Percentiles rank a stretch among this genome's conserved stretches.
phyloP scores from a whole-genome alignment of 768 basidiomycete species.

The Lactarius psammicola region DNA sequence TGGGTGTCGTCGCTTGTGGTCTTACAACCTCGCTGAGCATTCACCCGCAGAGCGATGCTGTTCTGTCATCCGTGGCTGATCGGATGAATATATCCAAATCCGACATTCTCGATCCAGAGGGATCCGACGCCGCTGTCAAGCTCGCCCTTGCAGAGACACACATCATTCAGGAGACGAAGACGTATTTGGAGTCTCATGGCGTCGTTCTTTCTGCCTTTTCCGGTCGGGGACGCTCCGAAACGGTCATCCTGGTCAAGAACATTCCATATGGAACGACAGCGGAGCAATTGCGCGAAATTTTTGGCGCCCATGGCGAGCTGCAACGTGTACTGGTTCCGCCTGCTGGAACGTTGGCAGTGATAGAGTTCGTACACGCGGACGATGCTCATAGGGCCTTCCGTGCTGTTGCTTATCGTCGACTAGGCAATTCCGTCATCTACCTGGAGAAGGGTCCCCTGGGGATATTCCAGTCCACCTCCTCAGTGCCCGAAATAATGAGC shows the following conservation, averaged over 20 bases:
- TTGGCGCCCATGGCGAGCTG: slow-evolving; percentile 71
- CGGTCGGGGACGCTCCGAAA: slow-evolving; percentile 58
- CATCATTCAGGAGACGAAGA: slow-evolving; percentile 91
- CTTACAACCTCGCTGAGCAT: slow-evolving; percentile 27
- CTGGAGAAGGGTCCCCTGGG: slow-evolving; percentile 88
- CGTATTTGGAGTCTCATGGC: slow-evolving; percentile 79
- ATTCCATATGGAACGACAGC: slow-evolving; percentile 87
- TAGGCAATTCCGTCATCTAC: slow-evolving; percentile 89
- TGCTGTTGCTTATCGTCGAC: slow-evolving; percentile 79
- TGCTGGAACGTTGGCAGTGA: slow-evolving; percentile 88
- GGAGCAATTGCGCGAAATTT: slow-evolving; percentile 74
- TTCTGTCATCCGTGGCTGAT: slow-evolving; percentile 84
- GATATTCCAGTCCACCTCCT: slow-evolving; percentile 56
- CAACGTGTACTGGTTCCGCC: slow-evolving; percentile 80
- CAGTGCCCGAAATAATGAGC: slow-evolving; percentile 15
- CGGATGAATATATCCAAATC: slow-evolving; percentile 86
- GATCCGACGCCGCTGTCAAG: slow-evolving; percentile 83
- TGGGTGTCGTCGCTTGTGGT: slow-evolving; percentile 33
- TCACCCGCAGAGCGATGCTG: slow-evolving; percentile 77
- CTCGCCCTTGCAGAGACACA: slow-evolving; percentile 96
- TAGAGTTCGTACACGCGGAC: slow-evolving; percentile 73
- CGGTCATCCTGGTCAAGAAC: slow-evolving; percentile 90
- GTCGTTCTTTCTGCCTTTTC: slow-evolving; percentile 58
- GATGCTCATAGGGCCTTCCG: slow-evolving; percentile 77
- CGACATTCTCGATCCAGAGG: slow-evolving; percentile 83